Percentiles rank a stretch among this genome's conserved stretches.
Evolutionary conservation across 345 rosid species (phyloP).

Genomic region (Bruguiera sexangula): DNA sequence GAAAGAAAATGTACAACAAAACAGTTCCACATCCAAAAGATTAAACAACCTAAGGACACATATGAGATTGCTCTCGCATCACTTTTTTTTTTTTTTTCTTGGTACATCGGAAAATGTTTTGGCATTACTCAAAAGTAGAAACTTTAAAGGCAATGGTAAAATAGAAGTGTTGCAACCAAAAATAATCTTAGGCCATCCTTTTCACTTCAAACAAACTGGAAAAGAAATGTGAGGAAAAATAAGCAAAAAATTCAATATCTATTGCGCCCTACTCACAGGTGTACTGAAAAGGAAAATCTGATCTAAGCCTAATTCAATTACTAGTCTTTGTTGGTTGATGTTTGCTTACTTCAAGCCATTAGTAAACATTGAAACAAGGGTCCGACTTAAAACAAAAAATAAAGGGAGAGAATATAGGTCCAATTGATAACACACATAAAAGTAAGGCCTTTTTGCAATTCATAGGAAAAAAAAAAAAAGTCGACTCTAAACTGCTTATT

Average conservation of each 20-base stretch:
- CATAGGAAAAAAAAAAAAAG: neutral
- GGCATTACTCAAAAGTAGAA: neutral
- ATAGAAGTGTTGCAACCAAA: slow-evolving; percentile 1
- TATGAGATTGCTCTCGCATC: too few species aligned
- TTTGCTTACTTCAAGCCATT: neutral
- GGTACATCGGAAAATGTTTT: neutral
- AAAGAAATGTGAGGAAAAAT: neutral
- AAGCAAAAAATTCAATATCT: neutral
- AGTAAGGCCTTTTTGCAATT: neutral
- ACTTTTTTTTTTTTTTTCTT: too few species aligned
- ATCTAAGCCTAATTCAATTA: too few species aligned
- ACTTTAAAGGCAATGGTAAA: neutral
- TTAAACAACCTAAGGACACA: too few species aligned
- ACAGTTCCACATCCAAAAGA: neutral
- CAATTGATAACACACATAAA: neutral
- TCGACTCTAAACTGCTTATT: neutral
- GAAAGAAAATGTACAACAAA: neutral
- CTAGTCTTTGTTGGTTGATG: neutral
- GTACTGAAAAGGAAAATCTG: neutral
- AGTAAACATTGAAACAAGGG: neutral
- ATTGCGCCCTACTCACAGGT: neutral
- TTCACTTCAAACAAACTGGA: neutral
- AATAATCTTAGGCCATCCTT: slow-evolving; percentile 15
- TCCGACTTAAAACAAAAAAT: neutral
- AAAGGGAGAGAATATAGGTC: neutral